A percentile compares a stretch with the other conserved stretches of the same genome.
These are phyloP conservation scores for Globisporangium nagaii DNA, from an alignment of 352 stramenopile genomes.

Conservation along the genomic window DNA sequence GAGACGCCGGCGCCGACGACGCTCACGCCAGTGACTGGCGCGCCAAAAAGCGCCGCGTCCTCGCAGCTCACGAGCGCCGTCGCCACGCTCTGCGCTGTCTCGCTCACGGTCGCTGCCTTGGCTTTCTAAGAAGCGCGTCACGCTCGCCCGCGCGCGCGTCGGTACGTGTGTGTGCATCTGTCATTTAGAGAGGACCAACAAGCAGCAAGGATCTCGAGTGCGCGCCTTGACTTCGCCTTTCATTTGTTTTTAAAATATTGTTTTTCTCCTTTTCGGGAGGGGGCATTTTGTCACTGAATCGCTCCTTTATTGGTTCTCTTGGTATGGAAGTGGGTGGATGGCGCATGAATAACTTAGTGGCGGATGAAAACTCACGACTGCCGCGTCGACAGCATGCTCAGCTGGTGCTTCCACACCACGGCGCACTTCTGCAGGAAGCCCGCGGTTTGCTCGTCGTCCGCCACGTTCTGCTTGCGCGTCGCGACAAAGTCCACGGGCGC, in stretches of 20 bases:
- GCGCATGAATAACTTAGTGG: conserved; percentile 2
- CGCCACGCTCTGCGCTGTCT: conserved; percentile 9
- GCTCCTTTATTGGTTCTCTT: too few relatives aligned
- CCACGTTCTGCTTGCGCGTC: conserved; percentile 10
- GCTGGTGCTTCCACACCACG: conserved; percentile 25
- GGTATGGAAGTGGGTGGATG: too few relatives aligned
- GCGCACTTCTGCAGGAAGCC: conserved; percentile 24
- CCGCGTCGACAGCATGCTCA: conserved; percentile 8
- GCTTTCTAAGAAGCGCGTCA: conserved; percentile 7
- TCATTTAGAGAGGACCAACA: conserved; percentile 3
- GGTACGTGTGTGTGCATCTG: background rate
- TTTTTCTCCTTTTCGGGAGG: too few relatives aligned
- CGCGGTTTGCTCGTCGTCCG: conserved; percentile 10
- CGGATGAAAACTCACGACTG: background rate
- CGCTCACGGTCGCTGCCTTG: conserved; percentile 8
- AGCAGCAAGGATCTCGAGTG: too few relatives aligned
- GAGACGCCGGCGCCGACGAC: background rate
- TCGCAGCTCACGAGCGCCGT: conserved; percentile 3
- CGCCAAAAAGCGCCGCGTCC: conserved; percentile 6
- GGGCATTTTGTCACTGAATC: too few relatives aligned
- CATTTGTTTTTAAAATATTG: too few relatives aligned
- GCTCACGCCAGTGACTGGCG: background rate
- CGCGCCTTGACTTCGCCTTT: background rate
- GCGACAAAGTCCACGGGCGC: conserved; percentile 7
- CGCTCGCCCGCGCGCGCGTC: background rate